Conservation (phyloP, 495 filamentous ascomycete species). For the Penicillium tannophilum region DNA sequence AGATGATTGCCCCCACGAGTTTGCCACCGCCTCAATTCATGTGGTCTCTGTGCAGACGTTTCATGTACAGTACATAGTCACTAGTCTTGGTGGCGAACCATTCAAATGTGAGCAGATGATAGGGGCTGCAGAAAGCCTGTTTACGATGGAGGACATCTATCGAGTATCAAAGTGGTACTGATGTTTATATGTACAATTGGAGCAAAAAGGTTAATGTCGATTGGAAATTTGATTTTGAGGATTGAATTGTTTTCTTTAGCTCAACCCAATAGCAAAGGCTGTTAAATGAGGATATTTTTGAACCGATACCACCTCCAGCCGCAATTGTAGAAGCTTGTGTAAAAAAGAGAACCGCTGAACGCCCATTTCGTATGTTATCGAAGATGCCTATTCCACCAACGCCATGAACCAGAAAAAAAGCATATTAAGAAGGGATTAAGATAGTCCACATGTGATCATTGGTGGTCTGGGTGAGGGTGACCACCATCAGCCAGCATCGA, state of each 20-base stretch:
- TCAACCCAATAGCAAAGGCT: neutral
- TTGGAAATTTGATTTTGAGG: neutral
- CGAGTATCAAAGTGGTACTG: no score
- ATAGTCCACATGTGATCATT: conserved; percentile 2
- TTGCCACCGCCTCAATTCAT: neutral
- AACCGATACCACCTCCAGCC: neutral
- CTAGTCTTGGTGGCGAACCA: neutral
- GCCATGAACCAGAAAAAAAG: conserved; percentile 7
- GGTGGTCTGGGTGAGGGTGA: conserved; percentile 17
- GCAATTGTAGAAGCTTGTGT: neutral
- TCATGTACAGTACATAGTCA: neutral
- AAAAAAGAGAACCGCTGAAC: conserved; percentile 8
- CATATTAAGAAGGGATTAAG: neutral
- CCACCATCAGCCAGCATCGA: conserved; percentile 37
- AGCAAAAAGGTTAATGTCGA: no score
- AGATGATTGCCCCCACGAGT: neutral
- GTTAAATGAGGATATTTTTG: neutral
- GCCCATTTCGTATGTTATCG: conserved; percentile 2
- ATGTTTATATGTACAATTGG: no score
- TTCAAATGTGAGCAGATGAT: no score
- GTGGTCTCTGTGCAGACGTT: neutral
- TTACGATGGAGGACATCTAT: no score
- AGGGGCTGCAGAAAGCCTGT: no score
- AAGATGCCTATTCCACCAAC: conserved; percentile 12
- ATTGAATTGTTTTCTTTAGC: neutral